Percentiles rank a stretch among this genome's conserved stretches.
These are phyloP conservation scores for Rhynchospora pubera DNA, from an alignment of 176 grass and related monocot genomes.

Conservation along the genomic window DNA sequence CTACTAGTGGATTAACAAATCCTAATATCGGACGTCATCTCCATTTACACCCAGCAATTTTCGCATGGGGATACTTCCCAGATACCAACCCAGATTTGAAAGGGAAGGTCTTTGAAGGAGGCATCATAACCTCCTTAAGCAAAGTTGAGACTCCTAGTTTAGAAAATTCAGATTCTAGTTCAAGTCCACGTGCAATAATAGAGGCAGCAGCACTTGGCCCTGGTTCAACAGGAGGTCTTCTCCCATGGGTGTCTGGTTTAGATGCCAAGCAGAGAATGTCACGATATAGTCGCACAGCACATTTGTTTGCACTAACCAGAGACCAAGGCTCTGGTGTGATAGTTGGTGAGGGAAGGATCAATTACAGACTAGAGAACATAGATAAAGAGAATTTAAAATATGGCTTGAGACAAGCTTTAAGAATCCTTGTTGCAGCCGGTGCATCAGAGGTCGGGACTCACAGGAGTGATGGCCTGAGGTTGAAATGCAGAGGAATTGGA, in stretches of 20 bases:
- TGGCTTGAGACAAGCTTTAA: constrained; percentile 55
- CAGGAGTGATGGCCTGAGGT: constrained; percentile 73
- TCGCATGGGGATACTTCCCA: constrained; percentile 91
- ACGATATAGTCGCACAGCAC: constrained; percentile 51
- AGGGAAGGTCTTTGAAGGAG: constrained; percentile 68
- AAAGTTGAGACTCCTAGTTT: constrained; percentile 37
- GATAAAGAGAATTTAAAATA: constrained; percentile 57
- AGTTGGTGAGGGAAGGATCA: constrained; percentile 46
- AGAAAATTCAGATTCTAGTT: constrained; percentile 15
- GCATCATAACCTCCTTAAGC: constrained; percentile 87
- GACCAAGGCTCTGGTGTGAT: constrained; percentile 61
- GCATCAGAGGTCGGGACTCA: constrained; percentile 75
- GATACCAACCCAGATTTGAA: constrained; percentile 36
- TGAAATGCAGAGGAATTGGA: constrained; percentile 39
- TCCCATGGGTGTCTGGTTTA: constrained; percentile 72
- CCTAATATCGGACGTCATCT: constrained; percentile 82
- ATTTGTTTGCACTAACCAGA: constrained; percentile 53
- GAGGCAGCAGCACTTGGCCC: constrained; percentile 52
- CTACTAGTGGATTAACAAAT: constrained; percentile 55
- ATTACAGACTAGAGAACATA: constrained; percentile 29
- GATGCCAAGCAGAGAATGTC: constrained; percentile 79
- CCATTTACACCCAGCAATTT: constrained; percentile 55
- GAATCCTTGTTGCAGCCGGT: constrained; percentile 52
- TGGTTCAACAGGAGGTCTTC: constrained; percentile 25
- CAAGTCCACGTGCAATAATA: constrained; percentile 32